Percentiles rank a stretch among this genome's conserved stretches.
Evolutionary conservation across 345 rosid species (phyloP).

Genomic region (Excoecaria cochinchinensis): DNA sequence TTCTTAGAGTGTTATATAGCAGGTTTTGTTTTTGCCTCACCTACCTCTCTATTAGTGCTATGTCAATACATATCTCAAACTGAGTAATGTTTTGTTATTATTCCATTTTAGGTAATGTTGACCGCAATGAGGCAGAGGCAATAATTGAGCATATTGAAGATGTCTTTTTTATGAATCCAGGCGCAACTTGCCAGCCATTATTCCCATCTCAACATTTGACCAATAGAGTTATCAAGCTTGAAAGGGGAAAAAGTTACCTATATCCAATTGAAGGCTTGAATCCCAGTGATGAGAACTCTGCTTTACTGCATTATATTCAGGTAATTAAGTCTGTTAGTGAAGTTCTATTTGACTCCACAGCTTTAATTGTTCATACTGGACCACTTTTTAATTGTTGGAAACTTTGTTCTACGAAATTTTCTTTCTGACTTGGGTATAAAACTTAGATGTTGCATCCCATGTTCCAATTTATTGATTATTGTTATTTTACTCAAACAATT

Average conservation of each 20-base stretch:
- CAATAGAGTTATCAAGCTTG: slow-evolving; percentile 75
- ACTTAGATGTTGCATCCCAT: neutral
- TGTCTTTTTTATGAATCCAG: slow-evolving; percentile 52
- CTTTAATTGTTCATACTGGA: neutral
- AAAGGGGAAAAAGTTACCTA: slow-evolving; percentile 51
- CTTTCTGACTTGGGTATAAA: neutral
- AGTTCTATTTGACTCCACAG: neutral
- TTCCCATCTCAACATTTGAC: slow-evolving; percentile 79
- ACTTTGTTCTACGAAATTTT: neutral
- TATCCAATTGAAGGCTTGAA: slow-evolving; percentile 69
- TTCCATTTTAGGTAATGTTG: slow-evolving; percentile 66
- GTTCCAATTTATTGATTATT: neutral
- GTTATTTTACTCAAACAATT: neutral
- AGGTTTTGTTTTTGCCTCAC: slow-evolving; percentile 36
- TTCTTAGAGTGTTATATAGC: slow-evolving; percentile 79
- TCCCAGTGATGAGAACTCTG: slow-evolving; percentile 80
- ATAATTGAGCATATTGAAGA: slow-evolving; percentile 63
- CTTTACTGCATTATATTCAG: slow-evolving; percentile 85
- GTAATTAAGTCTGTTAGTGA: slow-evolving; percentile 29
- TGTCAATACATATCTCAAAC: neutral
- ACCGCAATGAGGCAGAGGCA: slow-evolving; percentile 60
- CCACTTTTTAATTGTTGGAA: neutral
- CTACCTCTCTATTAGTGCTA: neutral
- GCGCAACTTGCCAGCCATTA: slow-evolving; percentile 64
- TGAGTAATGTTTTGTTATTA: slow-evolving; percentile 10